phyloP scores from a whole-genome alignment of 306 rosid species.

The Benincasa hispida region DNA sequence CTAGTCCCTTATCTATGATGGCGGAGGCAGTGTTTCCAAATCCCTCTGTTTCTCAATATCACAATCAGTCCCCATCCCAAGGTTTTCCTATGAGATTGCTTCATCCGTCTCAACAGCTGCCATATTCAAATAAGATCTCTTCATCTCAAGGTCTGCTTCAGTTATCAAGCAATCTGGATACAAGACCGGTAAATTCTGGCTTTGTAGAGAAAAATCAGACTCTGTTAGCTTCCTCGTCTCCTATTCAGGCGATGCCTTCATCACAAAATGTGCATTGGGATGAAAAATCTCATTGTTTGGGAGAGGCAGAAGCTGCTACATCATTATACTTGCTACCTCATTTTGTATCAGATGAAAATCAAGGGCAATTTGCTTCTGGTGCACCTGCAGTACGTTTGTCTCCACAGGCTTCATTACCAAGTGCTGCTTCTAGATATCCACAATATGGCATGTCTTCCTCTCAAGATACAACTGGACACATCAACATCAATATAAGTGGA shows the following conservation, averaged over 20 bases:
- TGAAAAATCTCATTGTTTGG: constrained; percentile 14
- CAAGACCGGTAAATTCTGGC: constrained; percentile 17
- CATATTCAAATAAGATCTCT: constrained; percentile 18
- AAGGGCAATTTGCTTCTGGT: constrained; percentile 17
- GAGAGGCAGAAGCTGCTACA: constrained; percentile 16
- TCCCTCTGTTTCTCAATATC: constrained; percentile 19
- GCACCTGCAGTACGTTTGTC: constrained; percentile 14
- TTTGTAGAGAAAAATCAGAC: constrained; percentile 21
- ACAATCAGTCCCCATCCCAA: constrained; percentile 24
- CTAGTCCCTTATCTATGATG: constrained; percentile 18
- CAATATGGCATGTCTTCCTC: constrained; percentile 15
- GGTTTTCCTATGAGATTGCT: constrained; percentile 32
- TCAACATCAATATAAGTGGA: constrained; percentile 7
- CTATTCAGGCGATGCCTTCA: constrained; percentile 15
- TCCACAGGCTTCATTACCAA: constrained; percentile 19
- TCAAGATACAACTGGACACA: constrained; percentile 22
- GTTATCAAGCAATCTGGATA: constrained; percentile 17
- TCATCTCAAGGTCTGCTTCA: constrained; percentile 21
- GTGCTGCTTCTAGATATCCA: constrained; percentile 17
- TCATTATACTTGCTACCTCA: constrained; percentile 19
- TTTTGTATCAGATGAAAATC: constrained; percentile 26
- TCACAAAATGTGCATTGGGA: constrained; percentile 30
- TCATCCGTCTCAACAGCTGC: constrained; percentile 25
- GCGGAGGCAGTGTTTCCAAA: constrained; percentile 12
- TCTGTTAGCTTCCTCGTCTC: constrained; percentile 15